Evolutionary conservation across 495 filamentous ascomycete genomes (phyloP).

Genomic region (Talaromyces liani): DNA sequence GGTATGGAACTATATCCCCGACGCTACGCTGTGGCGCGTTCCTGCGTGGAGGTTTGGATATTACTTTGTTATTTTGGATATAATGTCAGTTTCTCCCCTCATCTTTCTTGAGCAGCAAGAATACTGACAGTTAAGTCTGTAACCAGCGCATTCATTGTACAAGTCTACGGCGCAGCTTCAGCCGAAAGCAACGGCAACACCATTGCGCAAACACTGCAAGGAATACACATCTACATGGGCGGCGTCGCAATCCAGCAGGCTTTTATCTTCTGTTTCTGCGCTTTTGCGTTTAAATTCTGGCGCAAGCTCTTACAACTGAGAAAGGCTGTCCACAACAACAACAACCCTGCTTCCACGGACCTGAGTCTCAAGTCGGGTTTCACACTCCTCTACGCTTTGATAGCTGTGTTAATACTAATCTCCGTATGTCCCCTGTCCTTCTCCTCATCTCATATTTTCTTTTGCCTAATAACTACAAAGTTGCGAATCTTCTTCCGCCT

Average conservation of each 20-base stretch:
- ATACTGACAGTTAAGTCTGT: background rate
- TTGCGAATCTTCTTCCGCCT: constrained; percentile 53
- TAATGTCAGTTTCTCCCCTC: constrained; percentile 21
- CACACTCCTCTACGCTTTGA: constrained; percentile 44
- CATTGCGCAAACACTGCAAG: constrained; percentile 20
- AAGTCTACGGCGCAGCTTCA: constrained; percentile 12
- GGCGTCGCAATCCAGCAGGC: constrained; percentile 44
- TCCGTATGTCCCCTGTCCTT: constrained; percentile 20
- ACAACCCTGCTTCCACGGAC: background rate
- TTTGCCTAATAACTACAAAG: background rate
- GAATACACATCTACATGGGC: constrained; percentile 40
- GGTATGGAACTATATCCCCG: constrained; percentile 48
- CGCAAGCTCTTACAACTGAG: background rate
- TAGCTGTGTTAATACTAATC: constrained; percentile 39
- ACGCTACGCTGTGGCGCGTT: constrained; percentile 38
- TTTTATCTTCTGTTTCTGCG: constrained; percentile 39
- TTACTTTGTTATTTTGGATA: constrained; percentile 56
- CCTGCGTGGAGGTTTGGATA: constrained; percentile 41
- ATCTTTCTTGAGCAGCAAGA: background rate
- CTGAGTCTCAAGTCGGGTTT: constrained; percentile 14
- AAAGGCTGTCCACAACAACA: background rate
- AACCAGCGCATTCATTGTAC: constrained; percentile 12
- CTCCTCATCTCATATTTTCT: constrained; percentile 14
- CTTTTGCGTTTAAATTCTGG: constrained; percentile 31
- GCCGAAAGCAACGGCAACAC: constrained; percentile 6